Base-by-base conservation (phyloP, 2,329 filamentous ascomycete genomes). In the Juglanconis sp. region DNA sequence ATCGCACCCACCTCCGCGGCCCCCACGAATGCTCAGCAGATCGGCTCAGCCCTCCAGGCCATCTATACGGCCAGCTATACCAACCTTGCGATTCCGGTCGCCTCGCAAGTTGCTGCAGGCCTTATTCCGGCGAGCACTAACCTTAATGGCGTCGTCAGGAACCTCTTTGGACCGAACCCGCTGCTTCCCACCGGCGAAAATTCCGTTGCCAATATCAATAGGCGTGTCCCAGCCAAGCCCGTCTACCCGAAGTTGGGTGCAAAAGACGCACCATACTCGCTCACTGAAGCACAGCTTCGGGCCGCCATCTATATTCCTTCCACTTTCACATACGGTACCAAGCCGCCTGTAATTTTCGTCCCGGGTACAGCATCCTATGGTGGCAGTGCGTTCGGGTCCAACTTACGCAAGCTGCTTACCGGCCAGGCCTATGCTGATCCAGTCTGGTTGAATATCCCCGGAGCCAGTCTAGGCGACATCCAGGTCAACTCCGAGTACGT, bases 161-260 rank as follows among this genome's bases (percentile, higher is more conserved):
- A 6, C 6, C 42, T 46, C 6, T 13, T 48, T 5, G 46, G 46
- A 31, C 5, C 8, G 4, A 48, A 48, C 46, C 46, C 46, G 5
- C 24, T 48, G 9, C n/a, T 48, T 15, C 46, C 46, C 17, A 30
- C 13, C 8, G 46, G 46, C 24, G 46, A 48, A n/a, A 48, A 48
- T 5, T 48, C 46, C 5, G 46, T 48, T 48, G 46, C 30, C 46
- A 48, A 48, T n/a, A 32, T 48, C 17, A 48, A 48, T 31, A 10
- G 11, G 4, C 46, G 46, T 6, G 46, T 15, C 46, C 46, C 46
- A 6, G 8, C 17, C n/a, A 48, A 6, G 56, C 32, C 61, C 50
- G 6, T 77, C 24, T 81, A 73, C 46, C 78, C 75, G 1, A 72
- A 71, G 62, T 70, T 69, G 40, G 30, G 30, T 13, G 31, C 53